These are phyloP conservation scores for Neofusicoccum umdonicola DNA, from an alignment of 2,329 filamentous ascomycete genomes.

Conservation along the genomic window DNA sequence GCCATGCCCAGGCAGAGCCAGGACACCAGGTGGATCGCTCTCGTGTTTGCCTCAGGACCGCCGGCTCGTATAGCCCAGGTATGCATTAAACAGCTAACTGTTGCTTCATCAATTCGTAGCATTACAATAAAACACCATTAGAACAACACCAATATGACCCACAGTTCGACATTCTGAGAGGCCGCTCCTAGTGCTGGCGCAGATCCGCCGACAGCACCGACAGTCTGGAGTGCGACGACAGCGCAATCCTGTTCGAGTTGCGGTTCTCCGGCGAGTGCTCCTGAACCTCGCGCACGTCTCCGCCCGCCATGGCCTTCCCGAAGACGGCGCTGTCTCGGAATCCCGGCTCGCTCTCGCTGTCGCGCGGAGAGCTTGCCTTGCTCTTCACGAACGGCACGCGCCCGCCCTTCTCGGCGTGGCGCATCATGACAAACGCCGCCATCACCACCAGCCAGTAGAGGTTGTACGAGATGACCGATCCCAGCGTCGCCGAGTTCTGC, in stretches of 20 bases:
- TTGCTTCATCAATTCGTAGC: neutral
- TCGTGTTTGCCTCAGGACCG: too few species aligned
- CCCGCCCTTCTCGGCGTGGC: slow-evolving; percentile 62
- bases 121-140: neutral
- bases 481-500: slow-evolving; percentile 85
- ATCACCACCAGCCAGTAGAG: slow-evolving; percentile 80
- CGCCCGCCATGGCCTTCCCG: neutral
- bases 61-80: too few species aligned
- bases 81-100: neutral
- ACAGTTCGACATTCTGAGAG: neutral
- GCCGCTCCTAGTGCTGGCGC: neutral
- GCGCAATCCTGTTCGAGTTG: neutral
- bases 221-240: slow-evolving; percentile 2
- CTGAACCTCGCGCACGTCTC: slow-evolving; percentile 4
- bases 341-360: slow-evolving; percentile 4
- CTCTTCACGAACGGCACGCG: slow-evolving; percentile 42
- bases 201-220: neutral
- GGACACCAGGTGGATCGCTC: too few species aligned
- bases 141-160: neutral
- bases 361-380: neutral
- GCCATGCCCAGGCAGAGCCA: neutral
- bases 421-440: slow-evolving; percentile 60
- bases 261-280: neutral
- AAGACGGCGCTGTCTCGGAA: neutral
- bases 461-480: slow-evolving; percentile 84